A percentile compares a stretch with the other conserved stretches of the same genome.
These are phyloP conservation scores for Starmerella sp. DNA, from an alignment of 805 yeast species.

Conservation along the genomic window DNA sequence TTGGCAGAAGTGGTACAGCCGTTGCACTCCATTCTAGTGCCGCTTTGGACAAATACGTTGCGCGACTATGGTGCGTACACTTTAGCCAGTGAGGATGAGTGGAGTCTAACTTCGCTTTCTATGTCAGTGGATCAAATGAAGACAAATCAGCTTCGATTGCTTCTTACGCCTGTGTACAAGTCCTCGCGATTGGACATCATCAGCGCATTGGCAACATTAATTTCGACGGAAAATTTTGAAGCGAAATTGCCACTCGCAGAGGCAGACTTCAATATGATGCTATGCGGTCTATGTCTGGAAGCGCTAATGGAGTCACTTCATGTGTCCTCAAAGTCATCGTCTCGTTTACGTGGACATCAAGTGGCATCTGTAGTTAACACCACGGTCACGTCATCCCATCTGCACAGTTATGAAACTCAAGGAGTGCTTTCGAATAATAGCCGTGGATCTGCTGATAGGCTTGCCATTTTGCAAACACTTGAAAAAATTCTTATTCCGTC, in stretches of 20 bases:
- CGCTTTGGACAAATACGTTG: conserved; percentile 69
- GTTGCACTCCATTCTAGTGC: conserved; percentile 49
- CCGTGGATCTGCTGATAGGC: conserved; percentile 7
- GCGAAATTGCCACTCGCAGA: neutral
- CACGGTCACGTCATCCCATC: neutral
- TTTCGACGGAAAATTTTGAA: conserved; percentile 29
- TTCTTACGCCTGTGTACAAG: conserved; percentile 39
- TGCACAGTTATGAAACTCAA: neutral
- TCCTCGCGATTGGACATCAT: conserved; percentile 67
- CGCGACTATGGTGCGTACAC: conserved; percentile 62
- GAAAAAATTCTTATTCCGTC: conserved; percentile 45
- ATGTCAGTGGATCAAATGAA: conserved; percentile 29
- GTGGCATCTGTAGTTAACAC: neutral
- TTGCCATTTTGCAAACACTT: conserved; percentile 39
- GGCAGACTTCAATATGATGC: conserved; percentile 29
- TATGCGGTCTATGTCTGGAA: conserved; percentile 77
- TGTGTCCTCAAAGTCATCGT: neutral
- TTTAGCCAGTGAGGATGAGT: conserved; percentile 36
- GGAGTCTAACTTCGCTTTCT: conserved; percentile 19
- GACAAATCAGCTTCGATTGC: conserved; percentile 29
- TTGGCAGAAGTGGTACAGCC: conserved; percentile 35
- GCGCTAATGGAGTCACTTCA: conserved; percentile 40
- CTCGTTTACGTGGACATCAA: neutral
- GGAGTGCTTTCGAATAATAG: too few relatives aligned
- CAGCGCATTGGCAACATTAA: conserved; percentile 51